A percentile compares a stretch with the other conserved stretches of the same genome.
phyloP scores from a whole-genome alignment of 2,329 filamentous ascomycete genomes.

The Alternaria alternata region DNA sequence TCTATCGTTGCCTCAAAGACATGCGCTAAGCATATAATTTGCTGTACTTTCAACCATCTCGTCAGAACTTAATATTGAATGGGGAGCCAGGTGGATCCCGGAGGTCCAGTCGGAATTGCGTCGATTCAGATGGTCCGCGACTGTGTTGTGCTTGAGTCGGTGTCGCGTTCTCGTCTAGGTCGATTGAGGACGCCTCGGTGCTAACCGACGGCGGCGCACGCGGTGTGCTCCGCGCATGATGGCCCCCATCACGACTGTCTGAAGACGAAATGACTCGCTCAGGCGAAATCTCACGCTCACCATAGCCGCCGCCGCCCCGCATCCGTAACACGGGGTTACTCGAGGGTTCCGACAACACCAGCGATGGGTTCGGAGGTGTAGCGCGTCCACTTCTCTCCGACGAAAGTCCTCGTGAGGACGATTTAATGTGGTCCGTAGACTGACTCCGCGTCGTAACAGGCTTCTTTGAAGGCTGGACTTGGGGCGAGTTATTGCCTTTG shows the following conservation, averaged over 20 bases:
- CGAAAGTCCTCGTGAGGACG: conserved; percentile 39
- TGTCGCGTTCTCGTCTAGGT: conserved; percentile 44
- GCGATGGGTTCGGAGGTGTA: conserved; percentile 39
- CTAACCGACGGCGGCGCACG: conserved; percentile 37
- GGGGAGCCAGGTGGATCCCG: conserved; percentile 48
- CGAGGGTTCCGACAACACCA: conserved; percentile 35
- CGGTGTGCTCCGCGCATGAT: conserved; percentile 27
- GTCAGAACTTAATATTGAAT: conserved; percentile 50
- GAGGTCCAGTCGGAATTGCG: conserved; percentile 46
- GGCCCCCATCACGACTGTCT: conserved; percentile 40
- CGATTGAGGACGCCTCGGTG: conserved; percentile 30
- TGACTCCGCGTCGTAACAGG: conserved; percentile 38
- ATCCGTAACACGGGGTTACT: conserved; percentile 26
- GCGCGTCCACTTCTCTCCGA: conserved; percentile 45
- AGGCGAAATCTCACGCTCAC: conserved; percentile 38
- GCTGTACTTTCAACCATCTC: conserved; percentile 11
- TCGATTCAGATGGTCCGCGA: conserved; percentile 42
- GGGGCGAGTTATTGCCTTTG: conserved; percentile 39
- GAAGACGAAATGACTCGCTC: conserved; percentile 42
- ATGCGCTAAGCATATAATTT: conserved; percentile 9
- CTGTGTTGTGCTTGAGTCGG: conserved; percentile 47
- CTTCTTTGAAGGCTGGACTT: conserved; percentile 37
- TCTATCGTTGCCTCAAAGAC: conserved; percentile 32
- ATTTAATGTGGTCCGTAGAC: conserved; percentile 41
- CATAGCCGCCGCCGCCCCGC: conserved; percentile 24